A percentile compares a stretch with the other conserved stretches of the same genome.
phyloP scores from a whole-genome alignment of 2,329 filamentous ascomycete species.

The Colletotrichum sansevieriae region DNA sequence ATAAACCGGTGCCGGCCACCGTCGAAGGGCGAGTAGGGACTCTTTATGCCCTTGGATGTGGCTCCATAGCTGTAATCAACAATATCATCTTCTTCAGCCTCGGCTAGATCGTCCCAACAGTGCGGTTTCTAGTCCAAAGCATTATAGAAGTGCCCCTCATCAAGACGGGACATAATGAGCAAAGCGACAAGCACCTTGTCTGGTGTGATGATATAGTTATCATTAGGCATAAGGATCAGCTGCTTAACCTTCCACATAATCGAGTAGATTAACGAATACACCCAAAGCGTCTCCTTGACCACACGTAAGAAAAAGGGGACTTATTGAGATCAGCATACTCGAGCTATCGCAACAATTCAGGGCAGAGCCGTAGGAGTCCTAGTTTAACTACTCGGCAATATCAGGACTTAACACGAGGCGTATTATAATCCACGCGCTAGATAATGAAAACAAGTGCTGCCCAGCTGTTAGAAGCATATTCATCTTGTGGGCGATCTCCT shows the following conservation, averaged over 20 bases:
- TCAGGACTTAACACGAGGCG: slow-evolving; percentile 83
- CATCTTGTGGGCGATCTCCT: slow-evolving; percentile 93
- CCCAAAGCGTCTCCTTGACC: slow-evolving; percentile 90
- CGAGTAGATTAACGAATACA: slow-evolving; percentile 94
- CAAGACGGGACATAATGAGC: slow-evolving; percentile 82
- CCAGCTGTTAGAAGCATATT: slow-evolving; percentile 93
- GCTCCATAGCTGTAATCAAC: slow-evolving; percentile 78
- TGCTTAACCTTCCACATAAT: slow-evolving; percentile 93
- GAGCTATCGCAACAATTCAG: too few species aligned
- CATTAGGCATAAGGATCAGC: slow-evolving; percentile 86
- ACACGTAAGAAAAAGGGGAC: slow-evolving; percentile 86
- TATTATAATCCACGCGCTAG: slow-evolving; percentile 86
- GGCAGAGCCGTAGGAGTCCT: slow-evolving; percentile 46
- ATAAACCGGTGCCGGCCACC: slow-evolving; percentile 95
- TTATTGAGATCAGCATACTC: slow-evolving; percentile 76
- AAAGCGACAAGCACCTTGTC: slow-evolving; percentile 86
- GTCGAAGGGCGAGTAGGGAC: slow-evolving; percentile 93
- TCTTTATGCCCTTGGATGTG: slow-evolving; percentile 89
- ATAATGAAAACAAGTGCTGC: slow-evolving; percentile 91
- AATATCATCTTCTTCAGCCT: too few species aligned
- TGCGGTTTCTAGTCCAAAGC: slow-evolving; percentile 89
- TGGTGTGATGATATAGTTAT: slow-evolving; percentile 84
- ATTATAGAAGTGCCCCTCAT: slow-evolving; percentile 83
- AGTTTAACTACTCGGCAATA: slow-evolving; percentile 83
- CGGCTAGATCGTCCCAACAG: slow-evolving; percentile 75